Conservation (phyloP, 2,329 filamentous ascomycete genomes). For the Ceratocystis huliohia region DNA sequence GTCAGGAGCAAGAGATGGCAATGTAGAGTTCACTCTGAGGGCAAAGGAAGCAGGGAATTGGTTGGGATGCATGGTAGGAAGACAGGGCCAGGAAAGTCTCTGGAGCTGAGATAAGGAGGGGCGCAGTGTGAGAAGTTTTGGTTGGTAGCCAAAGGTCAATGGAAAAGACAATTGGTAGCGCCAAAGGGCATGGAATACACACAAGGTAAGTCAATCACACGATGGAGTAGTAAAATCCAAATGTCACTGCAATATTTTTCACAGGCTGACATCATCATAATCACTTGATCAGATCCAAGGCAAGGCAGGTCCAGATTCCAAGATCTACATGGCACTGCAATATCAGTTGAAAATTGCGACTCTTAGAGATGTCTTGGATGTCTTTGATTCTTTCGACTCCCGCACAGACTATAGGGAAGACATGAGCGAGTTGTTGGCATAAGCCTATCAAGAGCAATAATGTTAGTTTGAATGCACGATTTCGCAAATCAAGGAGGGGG, state of each 20-base stretch:
- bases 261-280: not conserved
- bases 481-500: not conserved
- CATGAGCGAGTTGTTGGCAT: constrained; percentile 72
- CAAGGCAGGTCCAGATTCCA: not conserved
- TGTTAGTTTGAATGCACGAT: not conserved
- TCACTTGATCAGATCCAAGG: not conserved
- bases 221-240: not conserved
- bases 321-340: not conserved
- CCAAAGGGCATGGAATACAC: not conserved
- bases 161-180: not conserved
- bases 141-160: not conserved
- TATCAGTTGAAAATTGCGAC: not conserved
- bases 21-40: constrained; percentile 39
- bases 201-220: not conserved
- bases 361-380: not conserved
- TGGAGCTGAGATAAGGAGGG: constrained; percentile 29
- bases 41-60: constrained; percentile 50
- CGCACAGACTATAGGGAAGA: constrained; percentile 29
- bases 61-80: constrained; percentile 47
- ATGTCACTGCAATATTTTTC: not conserved
- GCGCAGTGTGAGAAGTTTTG: not conserved
- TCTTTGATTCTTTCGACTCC: constrained; percentile 16
- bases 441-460: constrained; percentile 43
- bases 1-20: constrained; percentile 35
- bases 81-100: constrained; percentile 32